Conservation (phyloP, 2,329 filamentous ascomycete species). For the Neonectria ditissima region DNA sequence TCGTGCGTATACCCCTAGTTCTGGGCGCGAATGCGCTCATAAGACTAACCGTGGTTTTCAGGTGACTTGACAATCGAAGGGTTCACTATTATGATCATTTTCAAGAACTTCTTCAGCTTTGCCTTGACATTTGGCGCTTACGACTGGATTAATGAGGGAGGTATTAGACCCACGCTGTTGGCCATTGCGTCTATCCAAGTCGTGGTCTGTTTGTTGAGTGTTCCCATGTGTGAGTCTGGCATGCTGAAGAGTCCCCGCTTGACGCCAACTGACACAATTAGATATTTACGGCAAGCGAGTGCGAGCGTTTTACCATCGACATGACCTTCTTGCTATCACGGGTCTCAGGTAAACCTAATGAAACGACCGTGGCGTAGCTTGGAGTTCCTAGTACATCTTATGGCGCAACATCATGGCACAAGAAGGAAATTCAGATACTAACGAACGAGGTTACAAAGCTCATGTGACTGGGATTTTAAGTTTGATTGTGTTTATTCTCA, state of each 20-base stretch:
- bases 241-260: neutral
- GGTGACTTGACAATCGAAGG: slow-evolving; percentile 86
- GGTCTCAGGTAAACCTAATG: slow-evolving; percentile 42
- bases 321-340: slow-evolving; percentile 71
- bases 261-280: slow-evolving; percentile 49
- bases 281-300: slow-evolving; percentile 84
- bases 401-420: too few species aligned
- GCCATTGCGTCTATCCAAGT: slow-evolving; percentile 82
- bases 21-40: neutral
- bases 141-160: slow-evolving; percentile 79
- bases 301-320: slow-evolving; percentile 78
- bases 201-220: slow-evolving; percentile 76
- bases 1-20: slow-evolving; percentile 64
- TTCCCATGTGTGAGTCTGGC: slow-evolving; percentile 83
- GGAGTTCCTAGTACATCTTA: neutral
- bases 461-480: neutral
- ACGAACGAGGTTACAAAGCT: neutral
- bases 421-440: neutral
- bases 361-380: neutral
- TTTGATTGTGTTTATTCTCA: neutral
- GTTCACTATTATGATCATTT: slow-evolving; percentile 90
- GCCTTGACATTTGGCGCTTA: slow-evolving; percentile 86
- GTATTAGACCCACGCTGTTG: slow-evolving; percentile 73
- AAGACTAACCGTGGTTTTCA: slow-evolving; percentile 46
- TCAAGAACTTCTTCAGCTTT: slow-evolving; percentile 96